Percentiles rank a stretch among this genome's conserved stretches.
Conservation (phyloP, 495 filamentous ascomycete species). For the Annulohypoxylon bovei region DNA sequence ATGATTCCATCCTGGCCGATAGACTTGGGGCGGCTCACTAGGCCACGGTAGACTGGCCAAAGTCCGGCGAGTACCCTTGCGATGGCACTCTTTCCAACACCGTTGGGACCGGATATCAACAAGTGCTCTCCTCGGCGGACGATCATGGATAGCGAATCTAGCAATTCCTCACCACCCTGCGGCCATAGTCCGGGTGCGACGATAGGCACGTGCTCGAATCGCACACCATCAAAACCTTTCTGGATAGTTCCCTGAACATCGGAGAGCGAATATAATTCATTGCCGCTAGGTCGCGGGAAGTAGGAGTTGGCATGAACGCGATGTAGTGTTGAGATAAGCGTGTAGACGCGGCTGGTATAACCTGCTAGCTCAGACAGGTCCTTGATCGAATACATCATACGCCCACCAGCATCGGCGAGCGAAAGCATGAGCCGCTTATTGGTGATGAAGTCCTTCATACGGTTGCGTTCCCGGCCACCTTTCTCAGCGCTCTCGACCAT, state of each 20-base stretch:
- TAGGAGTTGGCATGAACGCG: slow-evolving; percentile 92
- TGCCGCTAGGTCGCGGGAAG: slow-evolving; percentile 70
- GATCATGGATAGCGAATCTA: slow-evolving; percentile 86
- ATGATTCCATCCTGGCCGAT: slow-evolving; percentile 92
- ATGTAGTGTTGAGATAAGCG: slow-evolving; percentile 92
- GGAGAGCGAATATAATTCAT: slow-evolving; percentile 85
- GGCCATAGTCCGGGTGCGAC: slow-evolving; percentile 87
- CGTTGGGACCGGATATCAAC: slow-evolving; percentile 93
- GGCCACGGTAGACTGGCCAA: slow-evolving; percentile 93
- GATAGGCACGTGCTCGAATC: slow-evolving; percentile 92
- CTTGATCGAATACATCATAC: slow-evolving; percentile 99
- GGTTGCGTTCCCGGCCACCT: slow-evolving; percentile 73
- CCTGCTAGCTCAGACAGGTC: slow-evolving; percentile 96
- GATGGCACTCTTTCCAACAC: slow-evolving; percentile 92
- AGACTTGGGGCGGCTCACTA: slow-evolving; percentile 84
- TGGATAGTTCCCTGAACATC: slow-evolving; percentile 94
- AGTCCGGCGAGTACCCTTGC: slow-evolving; percentile 89
- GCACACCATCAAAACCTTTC: slow-evolving; percentile 92
- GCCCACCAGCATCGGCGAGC: slow-evolving; percentile 91
- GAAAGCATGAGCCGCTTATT: slow-evolving; percentile 99
- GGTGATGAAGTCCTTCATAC: slow-evolving; percentile 99
- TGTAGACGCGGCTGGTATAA: slow-evolving; percentile 94
- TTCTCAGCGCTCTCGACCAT: slow-evolving; percentile 57
- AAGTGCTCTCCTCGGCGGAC: slow-evolving; percentile 91
- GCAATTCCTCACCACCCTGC: slow-evolving; percentile 87